Evolutionary conservation across 1,139 yeast species (phyloP), one percentile per base, ranked within the genome.

Genomic region (Candida neerlandica): DNA sequence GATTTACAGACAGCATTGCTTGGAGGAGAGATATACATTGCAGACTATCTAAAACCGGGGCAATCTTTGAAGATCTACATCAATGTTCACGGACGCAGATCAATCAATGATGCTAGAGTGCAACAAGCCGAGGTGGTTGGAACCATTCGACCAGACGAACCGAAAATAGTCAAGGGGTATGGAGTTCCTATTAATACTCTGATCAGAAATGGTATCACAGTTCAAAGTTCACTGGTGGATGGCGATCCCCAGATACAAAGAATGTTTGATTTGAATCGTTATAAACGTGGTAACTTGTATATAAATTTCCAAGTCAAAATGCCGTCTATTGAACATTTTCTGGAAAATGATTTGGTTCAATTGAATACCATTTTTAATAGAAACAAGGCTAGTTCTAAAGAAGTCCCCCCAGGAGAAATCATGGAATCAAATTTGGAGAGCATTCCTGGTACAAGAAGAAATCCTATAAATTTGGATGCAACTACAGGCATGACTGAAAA

Each of bases 181-280:
- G 88, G 89, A 19, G 81, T 82, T 85, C 96, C 96, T 3, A 78
- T 82, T 30, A 80, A 81, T 65, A 66, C 42, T 3, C 18, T 33
- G 18, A 70, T 63, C 50, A 75, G 57, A 10, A 57, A 55, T 3
- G 67, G 71, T 0, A 61, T 59, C 18, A 62, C 58, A 40, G 54
- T 53, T 23, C 52, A 49, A 32, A 53, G 58, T 19, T 41, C 54
- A 4, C n/a, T n/a, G n/a, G 58, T 57, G 16, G 63, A 60, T 30
- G 55, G 52, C 4, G 60, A 59, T 12, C 60, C 57, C 26, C 41
- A 51, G 11, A 51, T 53, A 14, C 61, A 58, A 2, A 54, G 55
- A 2, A 27, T 41, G 5, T 58, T 61, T 46, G 69, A 67, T 50
- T 50, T 61, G 41, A 52, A 53, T 11, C 49, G 61, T 10, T 71